These are phyloP conservation scores for Echites panduratus DNA, from an alignment of 257 asterid species.

Conservation along the genomic window DNA sequence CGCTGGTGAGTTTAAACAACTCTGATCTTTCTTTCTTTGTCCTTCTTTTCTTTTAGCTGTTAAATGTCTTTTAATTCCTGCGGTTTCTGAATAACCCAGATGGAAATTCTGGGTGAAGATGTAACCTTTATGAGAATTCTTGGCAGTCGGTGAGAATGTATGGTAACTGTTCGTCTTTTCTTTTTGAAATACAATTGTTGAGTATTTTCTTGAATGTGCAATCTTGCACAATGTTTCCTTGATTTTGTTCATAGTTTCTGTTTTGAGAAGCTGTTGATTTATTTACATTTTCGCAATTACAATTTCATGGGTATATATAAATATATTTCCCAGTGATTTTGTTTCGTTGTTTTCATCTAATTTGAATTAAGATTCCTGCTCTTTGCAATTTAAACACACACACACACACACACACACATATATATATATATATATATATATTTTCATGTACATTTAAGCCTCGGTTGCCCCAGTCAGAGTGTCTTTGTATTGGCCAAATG, in stretches of 20 bases:
- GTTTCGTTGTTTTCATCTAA: not conserved
- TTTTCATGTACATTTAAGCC: not conserved
- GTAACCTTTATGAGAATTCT: slow-evolving; percentile 11
- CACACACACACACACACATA: no score
- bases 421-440: no score
- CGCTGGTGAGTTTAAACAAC: slow-evolving; percentile 54
- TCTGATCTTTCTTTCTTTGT: slow-evolving; percentile 19
- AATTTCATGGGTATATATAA: not conserved
- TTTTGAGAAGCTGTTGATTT: not conserved
- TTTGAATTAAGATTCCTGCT: not conserved
- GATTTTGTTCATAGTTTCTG: not conserved
- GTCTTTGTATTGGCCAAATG: not conserved
- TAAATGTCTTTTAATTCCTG: slow-evolving; percentile 4
- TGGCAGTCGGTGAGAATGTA: not conserved
- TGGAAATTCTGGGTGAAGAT: slow-evolving; percentile 9
- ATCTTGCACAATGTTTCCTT: not conserved
- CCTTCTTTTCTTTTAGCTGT: slow-evolving; percentile 5
- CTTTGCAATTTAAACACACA: slow-evolving; percentile 10
- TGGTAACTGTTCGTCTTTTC: not conserved
- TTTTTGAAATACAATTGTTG: not conserved
- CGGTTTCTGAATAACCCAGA: slow-evolving; percentile 13
- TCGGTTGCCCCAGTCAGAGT: not conserved
- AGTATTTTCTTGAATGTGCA: slow-evolving; percentile 17
- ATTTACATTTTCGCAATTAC: not conserved
- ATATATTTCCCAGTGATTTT: not conserved